phyloP scores from a whole-genome alignment of 805 yeast genomes.

The Candida wancherniae region DNA sequence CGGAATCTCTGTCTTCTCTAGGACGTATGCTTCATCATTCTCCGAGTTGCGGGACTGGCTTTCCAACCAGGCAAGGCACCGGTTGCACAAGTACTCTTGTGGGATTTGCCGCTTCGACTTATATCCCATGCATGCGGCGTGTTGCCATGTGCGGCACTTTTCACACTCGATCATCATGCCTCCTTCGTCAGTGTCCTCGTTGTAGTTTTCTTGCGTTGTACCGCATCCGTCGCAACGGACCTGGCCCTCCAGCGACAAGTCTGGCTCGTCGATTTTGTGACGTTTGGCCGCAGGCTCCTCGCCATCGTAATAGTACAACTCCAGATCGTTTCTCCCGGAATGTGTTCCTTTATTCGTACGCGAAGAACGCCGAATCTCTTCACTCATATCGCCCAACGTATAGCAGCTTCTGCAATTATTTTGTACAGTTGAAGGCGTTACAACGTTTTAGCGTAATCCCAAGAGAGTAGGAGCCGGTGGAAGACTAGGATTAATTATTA shows the following conservation, averaged over 20 bases:
- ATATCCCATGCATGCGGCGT: constrained; percentile 57
- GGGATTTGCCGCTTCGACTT: constrained; percentile 37
- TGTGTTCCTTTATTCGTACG: constrained; percentile 40
- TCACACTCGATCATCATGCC: constrained; percentile 68
- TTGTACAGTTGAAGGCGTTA: too few species aligned
- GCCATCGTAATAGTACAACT: constrained; percentile 13
- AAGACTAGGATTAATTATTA: too few species aligned
- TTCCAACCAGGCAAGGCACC: constrained; percentile 40
- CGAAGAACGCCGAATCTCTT: constrained; percentile 28
- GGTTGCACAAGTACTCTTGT: constrained; percentile 47
- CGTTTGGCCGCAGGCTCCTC: constrained; percentile 10
- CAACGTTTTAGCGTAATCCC: too few species aligned
- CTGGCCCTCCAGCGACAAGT: constrained; percentile 30
- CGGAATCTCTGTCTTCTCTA: constrained; percentile 1
- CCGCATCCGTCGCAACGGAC: constrained; percentile 63
- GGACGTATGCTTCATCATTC: too few species aligned
- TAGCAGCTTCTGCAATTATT: too few species aligned
- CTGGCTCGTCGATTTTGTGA: constrained; percentile 1
- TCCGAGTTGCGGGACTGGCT: constrained; percentile 1
- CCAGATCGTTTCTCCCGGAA: constrained; percentile 24
- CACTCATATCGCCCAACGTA: too few species aligned
- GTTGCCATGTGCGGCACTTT: constrained; percentile 68
- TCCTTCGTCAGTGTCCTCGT: constrained; percentile 49
- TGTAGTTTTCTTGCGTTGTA: constrained; percentile 51
- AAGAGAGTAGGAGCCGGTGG: too few species aligned